Evolutionary conservation across 2,329 filamentous ascomycete genomes (phyloP).

Genomic region (Monilinia vaccinii-corymbosi): DNA sequence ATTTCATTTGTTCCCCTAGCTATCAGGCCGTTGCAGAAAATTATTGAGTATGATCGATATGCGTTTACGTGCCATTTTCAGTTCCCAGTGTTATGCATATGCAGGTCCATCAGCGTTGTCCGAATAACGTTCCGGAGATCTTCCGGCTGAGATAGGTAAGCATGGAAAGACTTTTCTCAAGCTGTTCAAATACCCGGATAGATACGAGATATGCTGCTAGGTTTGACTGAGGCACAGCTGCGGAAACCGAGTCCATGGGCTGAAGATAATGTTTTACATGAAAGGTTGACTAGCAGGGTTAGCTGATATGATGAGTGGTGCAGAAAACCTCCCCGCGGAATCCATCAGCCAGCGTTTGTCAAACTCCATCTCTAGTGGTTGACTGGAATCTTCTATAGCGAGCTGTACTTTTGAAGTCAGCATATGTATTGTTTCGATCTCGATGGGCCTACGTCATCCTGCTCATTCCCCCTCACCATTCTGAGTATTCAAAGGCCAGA

Average conservation of each 20-base stretch:
- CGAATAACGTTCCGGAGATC: neutral
- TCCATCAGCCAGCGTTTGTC: neutral
- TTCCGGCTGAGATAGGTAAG: neutral
- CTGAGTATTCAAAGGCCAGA: neutral
- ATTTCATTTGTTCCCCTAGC: neutral
- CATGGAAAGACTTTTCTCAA: neutral
- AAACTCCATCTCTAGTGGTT: neutral
- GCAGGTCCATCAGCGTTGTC: slow-evolving; percentile 2
- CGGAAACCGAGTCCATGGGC: slow-evolving; percentile 3
- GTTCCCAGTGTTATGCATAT: neutral
- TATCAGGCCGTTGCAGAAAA: neutral
- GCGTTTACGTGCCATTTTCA: neutral
- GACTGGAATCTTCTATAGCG: neutral
- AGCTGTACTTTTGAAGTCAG: neutral
- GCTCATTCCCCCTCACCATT: neutral
- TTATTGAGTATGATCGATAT: slow-evolving; percentile 2
- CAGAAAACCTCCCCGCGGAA: neutral
- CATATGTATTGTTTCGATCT: neutral
- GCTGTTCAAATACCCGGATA: neutral
- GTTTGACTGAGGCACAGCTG: neutral
- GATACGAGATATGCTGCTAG: neutral
- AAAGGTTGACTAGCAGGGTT: neutral
- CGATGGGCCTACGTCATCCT: neutral
- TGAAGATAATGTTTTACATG: neutral
- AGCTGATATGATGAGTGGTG: neutral